Evolutionary conservation across 306 rosid species (phyloP).

Genomic region (Glycine soja): DNA sequence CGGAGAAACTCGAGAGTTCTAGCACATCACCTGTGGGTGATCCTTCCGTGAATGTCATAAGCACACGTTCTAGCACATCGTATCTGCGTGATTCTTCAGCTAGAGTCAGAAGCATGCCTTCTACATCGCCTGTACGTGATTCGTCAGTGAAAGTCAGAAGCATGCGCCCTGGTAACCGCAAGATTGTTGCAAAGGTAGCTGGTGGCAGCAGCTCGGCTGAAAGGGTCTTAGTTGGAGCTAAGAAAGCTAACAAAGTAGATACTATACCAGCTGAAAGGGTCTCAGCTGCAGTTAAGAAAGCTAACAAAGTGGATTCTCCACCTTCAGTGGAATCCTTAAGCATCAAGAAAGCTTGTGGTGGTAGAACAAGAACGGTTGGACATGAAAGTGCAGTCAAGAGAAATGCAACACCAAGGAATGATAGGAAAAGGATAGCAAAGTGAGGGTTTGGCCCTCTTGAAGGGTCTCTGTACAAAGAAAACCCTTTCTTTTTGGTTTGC

Average conservation of each 20-base stretch:
- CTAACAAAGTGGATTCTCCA: constrained; percentile 43
- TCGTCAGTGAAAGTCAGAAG: constrained; percentile 21
- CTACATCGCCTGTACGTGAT: background rate
- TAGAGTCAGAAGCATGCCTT: too few species aligned
- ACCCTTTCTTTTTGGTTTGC: background rate
- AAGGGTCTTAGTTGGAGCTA: constrained; percentile 49
- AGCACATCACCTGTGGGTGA: constrained; percentile 6
- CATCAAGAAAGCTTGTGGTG: constrained; percentile 48
- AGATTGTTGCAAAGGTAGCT: constrained; percentile 41
- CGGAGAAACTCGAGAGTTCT: constrained; percentile 37
- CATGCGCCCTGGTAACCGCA: constrained; percentile 45
- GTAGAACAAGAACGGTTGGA: constrained; percentile 38
- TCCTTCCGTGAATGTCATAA: background rate
- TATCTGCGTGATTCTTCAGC: too few species aligned
- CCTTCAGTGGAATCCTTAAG: constrained; percentile 48
- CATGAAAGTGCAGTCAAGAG: constrained; percentile 23
- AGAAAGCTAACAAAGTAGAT: constrained; percentile 37
- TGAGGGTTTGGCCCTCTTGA: constrained; percentile 11
- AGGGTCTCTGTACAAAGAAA: constrained; percentile 47
- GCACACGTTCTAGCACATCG: too few species aligned
- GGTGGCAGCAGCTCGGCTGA: constrained; percentile 35
- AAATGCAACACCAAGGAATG: constrained; percentile 41
- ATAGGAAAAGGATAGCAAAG: constrained; percentile 45
- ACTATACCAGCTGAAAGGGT: constrained; percentile 40
- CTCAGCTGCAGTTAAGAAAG: constrained; percentile 48